phyloP scores from a whole-genome alignment of 208 protist species.

The Leishmania turanica region DNA sequence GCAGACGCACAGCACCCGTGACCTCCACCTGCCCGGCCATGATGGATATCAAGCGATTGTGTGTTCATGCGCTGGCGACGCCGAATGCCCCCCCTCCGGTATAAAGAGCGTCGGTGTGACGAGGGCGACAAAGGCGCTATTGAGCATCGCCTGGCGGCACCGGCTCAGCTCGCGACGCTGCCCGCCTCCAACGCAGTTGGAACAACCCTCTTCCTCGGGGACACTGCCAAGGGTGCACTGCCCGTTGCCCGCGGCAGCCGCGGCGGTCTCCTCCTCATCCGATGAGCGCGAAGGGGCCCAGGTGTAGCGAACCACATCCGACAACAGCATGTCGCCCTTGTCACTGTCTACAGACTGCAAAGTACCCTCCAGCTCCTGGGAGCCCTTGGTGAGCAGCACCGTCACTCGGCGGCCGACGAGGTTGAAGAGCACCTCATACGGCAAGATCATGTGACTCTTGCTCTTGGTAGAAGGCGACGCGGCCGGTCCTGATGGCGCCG shows the following conservation, averaged over 20 bases:
- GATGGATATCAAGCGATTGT: not conserved
- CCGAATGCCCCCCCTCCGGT: conserved; percentile 1
- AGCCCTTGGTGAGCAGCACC: conserved; percentile 58
- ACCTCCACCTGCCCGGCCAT: not conserved
- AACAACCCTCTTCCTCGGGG: conserved; percentile 9
- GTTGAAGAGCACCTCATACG: conserved; percentile 71
- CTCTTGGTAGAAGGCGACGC: conserved; percentile 4
- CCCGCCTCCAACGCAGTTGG: conserved; percentile 37
- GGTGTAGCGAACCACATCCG: conserved; percentile 68
- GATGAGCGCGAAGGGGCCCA: conserved; percentile 25
- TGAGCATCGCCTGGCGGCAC: conserved; percentile 64
- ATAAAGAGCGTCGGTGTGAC: conserved; percentile 68
- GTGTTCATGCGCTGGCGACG: not conserved
- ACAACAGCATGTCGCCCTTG: conserved; percentile 68
- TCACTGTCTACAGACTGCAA: conserved; percentile 72
- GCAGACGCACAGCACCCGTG: not conserved
- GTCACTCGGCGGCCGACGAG: conserved; percentile 72
- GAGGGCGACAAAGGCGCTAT: conserved; percentile 66
- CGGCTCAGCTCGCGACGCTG: conserved; percentile 44
- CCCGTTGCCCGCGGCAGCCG: not conserved
- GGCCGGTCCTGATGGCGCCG: not conserved
- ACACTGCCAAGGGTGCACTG: not conserved
- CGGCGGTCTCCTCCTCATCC: conserved; percentile 3
- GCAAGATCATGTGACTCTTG: conserved; percentile 57
- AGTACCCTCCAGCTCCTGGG: conserved; percentile 68